Base-by-base conservation (phyloP, 169 alveolate species). In the Plasmodium gonderi region DNA sequence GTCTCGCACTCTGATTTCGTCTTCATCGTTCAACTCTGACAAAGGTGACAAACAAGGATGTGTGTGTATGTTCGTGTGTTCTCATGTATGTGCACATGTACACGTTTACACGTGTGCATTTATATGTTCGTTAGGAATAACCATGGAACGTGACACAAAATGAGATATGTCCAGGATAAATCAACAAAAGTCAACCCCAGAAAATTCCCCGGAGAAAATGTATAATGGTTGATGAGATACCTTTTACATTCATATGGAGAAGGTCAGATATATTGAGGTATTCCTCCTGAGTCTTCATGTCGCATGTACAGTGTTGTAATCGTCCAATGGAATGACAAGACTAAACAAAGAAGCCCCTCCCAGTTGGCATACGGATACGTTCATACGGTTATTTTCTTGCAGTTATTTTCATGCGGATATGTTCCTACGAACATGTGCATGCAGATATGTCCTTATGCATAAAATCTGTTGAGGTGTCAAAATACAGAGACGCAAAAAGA, bases 21-120 rank as follows among this genome's bases (percentile, higher is more conserved):
- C 94, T 23, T 90, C 81, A 64, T 90, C 91, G 17, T 54, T 47
- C 51, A 90, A 44, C 1, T 51, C 94, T 90, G 60, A 11, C 33
- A 9, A 42, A n/a, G n/a, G n/a, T 90, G 60, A 11, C 33, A 9
- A 42, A n/a, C n/a, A n/a, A n/a, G 51, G 75, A 36, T 33, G 44
- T 8, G 6, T 14, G 26, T 45, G 11, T 14, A 20, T 8, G 54
- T 40, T 76, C 0, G 49, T 17, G 49, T 9, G 3, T 26, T 38
- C 7, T 77, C 5, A 23, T 38, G 72, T n/a, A 60, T 14, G 68
- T 51, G 29, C 29, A 51, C n/a, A n/a, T n/a, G n/a, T n/a, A n/a
- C n/a, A n/a, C n/a, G n/a, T n/a, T n/a, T n/a, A n/a, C n/a, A n/a
- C n/a, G n/a, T n/a, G n/a, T n/a, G n/a, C n/a, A n/a, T n/a, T n/a